phyloP scores from a whole-genome alignment of 1,284 basidiomycete genomes.

The Moniliella sp. region DNA sequence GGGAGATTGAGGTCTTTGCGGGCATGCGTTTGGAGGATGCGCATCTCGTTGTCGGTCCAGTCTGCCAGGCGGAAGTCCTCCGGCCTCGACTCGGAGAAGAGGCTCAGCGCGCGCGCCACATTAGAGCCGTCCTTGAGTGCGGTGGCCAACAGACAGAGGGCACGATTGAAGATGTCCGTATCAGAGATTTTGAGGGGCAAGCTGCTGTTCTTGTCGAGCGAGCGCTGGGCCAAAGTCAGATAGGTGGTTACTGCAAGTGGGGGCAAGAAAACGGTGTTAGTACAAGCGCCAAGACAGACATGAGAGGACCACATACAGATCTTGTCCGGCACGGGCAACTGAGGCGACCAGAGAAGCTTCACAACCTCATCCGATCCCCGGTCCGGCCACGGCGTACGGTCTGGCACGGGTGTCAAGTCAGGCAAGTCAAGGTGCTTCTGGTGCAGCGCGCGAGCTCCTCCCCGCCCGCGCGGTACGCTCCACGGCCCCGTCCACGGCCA shows the following conservation, averaged over 20 bases:
- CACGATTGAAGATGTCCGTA: too few relatives aligned
- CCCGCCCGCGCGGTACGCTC: too few relatives aligned
- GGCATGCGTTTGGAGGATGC: too few relatives aligned
- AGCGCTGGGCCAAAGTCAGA: slow-evolving; percentile 1
- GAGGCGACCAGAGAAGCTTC: slow-evolving; percentile 39
- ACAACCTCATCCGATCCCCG: slow-evolving; percentile 54
- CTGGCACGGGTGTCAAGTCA: not conserved
- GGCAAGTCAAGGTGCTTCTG: slow-evolving; percentile 4
- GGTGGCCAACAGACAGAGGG: too few relatives aligned
- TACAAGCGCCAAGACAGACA: not conserved
- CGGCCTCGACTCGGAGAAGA: too few relatives aligned
- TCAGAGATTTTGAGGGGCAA: too few relatives aligned
- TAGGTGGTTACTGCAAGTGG: slow-evolving; percentile 37
- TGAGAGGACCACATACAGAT: not conserved
- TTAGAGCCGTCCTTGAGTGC: too few relatives aligned
- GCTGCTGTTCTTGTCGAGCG: too few relatives aligned
- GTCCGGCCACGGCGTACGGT: slow-evolving; percentile 35
- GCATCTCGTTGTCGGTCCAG: slow-evolving; percentile 50
- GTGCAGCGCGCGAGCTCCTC: too few relatives aligned
- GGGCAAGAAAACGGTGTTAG: not conserved
- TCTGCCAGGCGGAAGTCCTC: slow-evolving; percentile 36
- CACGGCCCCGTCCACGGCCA: too few relatives aligned
- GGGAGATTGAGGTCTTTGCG: too few relatives aligned
- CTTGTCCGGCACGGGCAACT: not conserved
- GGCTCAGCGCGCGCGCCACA: too few relatives aligned